These are phyloP conservation scores for Microstegium vimineum DNA, from an alignment of 176 grass and related monocot species.

Conservation along the genomic window DNA sequence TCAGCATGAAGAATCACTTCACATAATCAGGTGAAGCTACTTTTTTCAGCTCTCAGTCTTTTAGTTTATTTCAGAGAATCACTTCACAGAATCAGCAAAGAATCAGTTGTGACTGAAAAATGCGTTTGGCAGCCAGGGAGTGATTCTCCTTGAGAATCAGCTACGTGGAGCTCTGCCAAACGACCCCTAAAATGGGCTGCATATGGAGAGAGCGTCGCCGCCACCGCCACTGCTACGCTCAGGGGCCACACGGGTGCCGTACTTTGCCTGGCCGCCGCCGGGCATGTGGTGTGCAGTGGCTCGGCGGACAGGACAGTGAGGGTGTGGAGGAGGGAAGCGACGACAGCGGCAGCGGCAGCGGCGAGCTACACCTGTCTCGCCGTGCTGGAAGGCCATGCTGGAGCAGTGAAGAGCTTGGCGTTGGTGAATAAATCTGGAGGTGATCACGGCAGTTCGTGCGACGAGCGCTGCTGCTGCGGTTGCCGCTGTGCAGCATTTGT, in stretches of 20 bases:
- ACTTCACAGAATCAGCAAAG: too few relatives aligned
- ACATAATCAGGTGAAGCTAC: too few relatives aligned
- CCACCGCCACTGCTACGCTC: conserved; percentile 24
- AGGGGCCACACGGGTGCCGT: conserved; percentile 50
- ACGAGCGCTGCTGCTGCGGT: neutral
- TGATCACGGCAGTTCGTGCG: neutral
- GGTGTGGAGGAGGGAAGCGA: conserved; percentile 43
- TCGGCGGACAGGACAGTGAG: conserved; percentile 70
- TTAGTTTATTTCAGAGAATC: too few relatives aligned
- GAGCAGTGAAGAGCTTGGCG: conserved; percentile 65
- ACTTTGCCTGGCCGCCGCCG: conserved; percentile 49
- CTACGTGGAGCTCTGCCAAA: too few relatives aligned
- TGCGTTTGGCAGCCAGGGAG: too few relatives aligned
- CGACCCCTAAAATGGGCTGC: too few relatives aligned
- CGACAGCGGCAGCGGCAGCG: neutral
- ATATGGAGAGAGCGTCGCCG: conserved; percentile 21
- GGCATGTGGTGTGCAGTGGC: conserved; percentile 55
- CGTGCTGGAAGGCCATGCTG: conserved; percentile 62
- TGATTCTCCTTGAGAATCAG: too few relatives aligned
- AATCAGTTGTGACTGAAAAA: too few relatives aligned
- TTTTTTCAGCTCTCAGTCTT: too few relatives aligned
- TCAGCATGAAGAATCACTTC: too few relatives aligned
- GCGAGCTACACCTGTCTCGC: conserved; percentile 53
- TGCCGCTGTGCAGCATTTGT: conserved; percentile 6
- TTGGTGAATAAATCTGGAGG: neutral